Evolutionary conservation across 495 filamentous ascomycete species (phyloP), one percentile per base, ranked within the genome.

Genomic region (Penicillium waksmanii): DNA sequence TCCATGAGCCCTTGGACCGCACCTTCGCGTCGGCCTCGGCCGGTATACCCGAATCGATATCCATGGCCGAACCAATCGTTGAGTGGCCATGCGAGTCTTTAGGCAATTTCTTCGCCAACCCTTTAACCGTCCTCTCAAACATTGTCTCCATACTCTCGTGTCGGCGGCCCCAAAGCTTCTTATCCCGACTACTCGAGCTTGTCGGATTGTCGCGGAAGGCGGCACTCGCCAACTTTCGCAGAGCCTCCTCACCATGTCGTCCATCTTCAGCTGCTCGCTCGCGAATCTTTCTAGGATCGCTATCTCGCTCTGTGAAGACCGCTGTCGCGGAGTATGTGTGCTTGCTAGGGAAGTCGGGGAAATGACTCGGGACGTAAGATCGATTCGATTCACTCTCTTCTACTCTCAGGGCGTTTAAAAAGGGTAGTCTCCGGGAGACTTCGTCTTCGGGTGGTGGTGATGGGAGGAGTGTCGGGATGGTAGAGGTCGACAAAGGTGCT

Each of bases 241-340:
- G 67, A 19, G 89, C 89, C 60, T 90, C 84, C 73, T 93, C 90
- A 2, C 87, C 90, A 56, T 88, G 73, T 31, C 89, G 77, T 19
- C 89, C 89, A 63, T 91, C 87, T 68, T 89, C 83, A 4, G 88
- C 89, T 3, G 89, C 89, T 25, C 77, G 82, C 68, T 93, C 90
- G 13, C 90, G 79, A 53, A 93, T 87, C 67, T 84, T 85, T 46
- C 88, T 77, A 2, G 89, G 86, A 68, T 93, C 89, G 21, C 75
- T 82, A 50, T 89, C 87, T 47, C 89, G 81, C 46, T 83, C 77
- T 1, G 85, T 82, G 60, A 84, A 89, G 10, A 89, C 84, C 2
- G 87, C 78, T 1, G 89, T 91, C 34, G 80, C 74, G 61, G 84
- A 82, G 70, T 88, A 93, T 13, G 90, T 90, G 70, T 93, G 90